Percentiles rank a stretch among this genome's conserved stretches.
Conservation (phyloP, 768 basidiomycete species). For the Collybiopsis luxurians region DNA sequence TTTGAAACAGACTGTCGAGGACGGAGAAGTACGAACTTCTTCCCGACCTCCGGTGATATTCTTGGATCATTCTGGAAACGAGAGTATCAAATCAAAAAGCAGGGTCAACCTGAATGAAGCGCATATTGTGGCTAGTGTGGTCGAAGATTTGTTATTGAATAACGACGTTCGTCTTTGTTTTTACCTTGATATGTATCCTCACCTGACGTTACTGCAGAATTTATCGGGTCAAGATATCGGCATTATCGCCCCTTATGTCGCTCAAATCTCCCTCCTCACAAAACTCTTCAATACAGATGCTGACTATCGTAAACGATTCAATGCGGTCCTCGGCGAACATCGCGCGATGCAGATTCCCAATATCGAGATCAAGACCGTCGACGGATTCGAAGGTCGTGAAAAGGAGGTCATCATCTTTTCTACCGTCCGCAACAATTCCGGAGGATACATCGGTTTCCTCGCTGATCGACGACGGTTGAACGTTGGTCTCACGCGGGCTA, state of each 20-base stretch:
- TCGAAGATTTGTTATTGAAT: constrained; percentile 75
- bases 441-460: constrained; percentile 83
- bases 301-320: constrained; percentile 53
- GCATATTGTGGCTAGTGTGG: constrained; percentile 70
- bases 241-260: constrained; percentile 88
- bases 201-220: constrained; percentile 31
- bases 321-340: constrained; percentile 56
- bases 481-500: constrained; percentile 88
- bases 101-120: constrained; percentile 78
- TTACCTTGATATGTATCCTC: constrained; percentile 8
- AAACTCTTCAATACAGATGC: constrained; percentile 59
- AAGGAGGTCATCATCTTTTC: constrained; percentile 92
- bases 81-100: constrained; percentile 68
- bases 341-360: constrained; percentile 62
- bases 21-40: neutral
- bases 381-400: constrained; percentile 93
- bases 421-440: constrained; percentile 80
- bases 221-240: constrained; percentile 79
- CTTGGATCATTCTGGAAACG: constrained; percentile 72
- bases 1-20: neutral
- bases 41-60: constrained; percentile 67
- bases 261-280: constrained; percentile 78
- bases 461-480: constrained; percentile 84
- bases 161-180: constrained; percentile 52
- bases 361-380: constrained; percentile 90